Percentiles rank a stretch among this genome's conserved stretches.
phyloP scores from a whole-genome alignment of 106 monocot genomes.

The Amphibolis antarctica region DNA sequence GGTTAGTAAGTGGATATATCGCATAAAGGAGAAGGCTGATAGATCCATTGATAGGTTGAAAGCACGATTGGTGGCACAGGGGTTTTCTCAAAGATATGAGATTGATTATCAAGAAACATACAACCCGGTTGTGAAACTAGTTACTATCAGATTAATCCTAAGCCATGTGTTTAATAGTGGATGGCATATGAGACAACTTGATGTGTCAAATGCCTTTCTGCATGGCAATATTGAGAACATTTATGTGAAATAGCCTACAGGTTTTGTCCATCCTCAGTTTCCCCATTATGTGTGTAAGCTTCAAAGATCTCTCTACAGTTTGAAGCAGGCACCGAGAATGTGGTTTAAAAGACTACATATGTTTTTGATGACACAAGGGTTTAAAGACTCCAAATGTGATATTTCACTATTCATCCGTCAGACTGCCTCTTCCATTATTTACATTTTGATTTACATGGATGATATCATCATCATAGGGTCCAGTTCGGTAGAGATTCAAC shows the following conservation, averaged over 20 bases:
- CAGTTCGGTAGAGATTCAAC: neutral
- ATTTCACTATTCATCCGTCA: neutral
- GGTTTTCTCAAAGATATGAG: neutral
- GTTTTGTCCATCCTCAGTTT: neutral
- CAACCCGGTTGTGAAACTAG: neutral
- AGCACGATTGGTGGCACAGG: neutral
- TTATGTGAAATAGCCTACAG: neutral
- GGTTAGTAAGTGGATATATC: neutral
- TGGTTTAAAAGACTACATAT: neutral
- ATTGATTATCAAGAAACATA: neutral
- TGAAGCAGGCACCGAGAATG: neutral
- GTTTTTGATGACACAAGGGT: neutral
- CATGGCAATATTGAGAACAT: neutral
- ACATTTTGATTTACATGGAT: conserved; percentile 8
- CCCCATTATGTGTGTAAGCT: neutral
- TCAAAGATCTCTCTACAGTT: neutral
- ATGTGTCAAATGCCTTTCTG: conserved; percentile 4
- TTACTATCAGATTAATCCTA: neutral
- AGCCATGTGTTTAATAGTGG: no score
- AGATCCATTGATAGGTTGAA: neutral
- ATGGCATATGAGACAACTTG: neutral
- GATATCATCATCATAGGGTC: conserved; percentile 3
- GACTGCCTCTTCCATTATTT: neutral
- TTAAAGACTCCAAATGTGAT: neutral
- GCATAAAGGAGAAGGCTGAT: no score